These are phyloP conservation scores for Paecilomyces sp. DNA, from an alignment of 2,329 filamentous ascomycete genomes.

Conservation along the genomic window DNA sequence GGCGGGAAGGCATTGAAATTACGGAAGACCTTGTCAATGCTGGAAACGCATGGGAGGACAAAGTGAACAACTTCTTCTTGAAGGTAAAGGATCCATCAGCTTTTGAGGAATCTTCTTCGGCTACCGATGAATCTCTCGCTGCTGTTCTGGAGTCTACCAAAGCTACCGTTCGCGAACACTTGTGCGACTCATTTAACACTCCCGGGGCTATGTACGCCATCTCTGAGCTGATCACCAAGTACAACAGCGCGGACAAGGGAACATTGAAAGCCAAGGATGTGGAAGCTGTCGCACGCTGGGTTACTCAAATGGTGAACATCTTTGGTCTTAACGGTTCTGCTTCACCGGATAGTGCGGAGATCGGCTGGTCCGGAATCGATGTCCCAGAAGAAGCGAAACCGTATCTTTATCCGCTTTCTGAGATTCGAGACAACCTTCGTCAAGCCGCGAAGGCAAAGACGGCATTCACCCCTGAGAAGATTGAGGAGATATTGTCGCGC, in stretches of 20 bases:
- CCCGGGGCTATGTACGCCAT: conserved; percentile 71
- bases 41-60: conserved; percentile 72
- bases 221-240: conserved; percentile 67
- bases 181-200: conserved; percentile 85
- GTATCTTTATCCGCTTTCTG: conserved; percentile 53
- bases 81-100: conserved; percentile 45
- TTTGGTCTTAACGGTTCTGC: conserved; percentile 60
- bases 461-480: conserved; percentile 30
- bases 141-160: conserved; percentile 49
- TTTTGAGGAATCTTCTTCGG: conserved; percentile 16
- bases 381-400: conserved; percentile 53
- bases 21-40: conserved; percentile 72
- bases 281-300: conserved; percentile 60
- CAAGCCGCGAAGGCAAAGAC: conserved; percentile 46
- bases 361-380: conserved; percentile 61
- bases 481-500: conserved; percentile 33
- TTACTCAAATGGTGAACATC: conserved; percentile 76
- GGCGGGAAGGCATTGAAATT: conserved; percentile 89
- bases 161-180: conserved; percentile 53
- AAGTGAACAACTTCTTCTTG: conserved; percentile 64
- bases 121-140: conserved; percentile 36
- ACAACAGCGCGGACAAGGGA: conserved; percentile 53
- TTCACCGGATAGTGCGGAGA: conserved; percentile 29
- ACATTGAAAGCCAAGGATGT: conserved; percentile 41
- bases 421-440: conserved; percentile 52